These are phyloP conservation scores for Myriosclerotinia curreyana DNA, from an alignment of 2,329 filamentous ascomycete species.

Conservation along the genomic window DNA sequence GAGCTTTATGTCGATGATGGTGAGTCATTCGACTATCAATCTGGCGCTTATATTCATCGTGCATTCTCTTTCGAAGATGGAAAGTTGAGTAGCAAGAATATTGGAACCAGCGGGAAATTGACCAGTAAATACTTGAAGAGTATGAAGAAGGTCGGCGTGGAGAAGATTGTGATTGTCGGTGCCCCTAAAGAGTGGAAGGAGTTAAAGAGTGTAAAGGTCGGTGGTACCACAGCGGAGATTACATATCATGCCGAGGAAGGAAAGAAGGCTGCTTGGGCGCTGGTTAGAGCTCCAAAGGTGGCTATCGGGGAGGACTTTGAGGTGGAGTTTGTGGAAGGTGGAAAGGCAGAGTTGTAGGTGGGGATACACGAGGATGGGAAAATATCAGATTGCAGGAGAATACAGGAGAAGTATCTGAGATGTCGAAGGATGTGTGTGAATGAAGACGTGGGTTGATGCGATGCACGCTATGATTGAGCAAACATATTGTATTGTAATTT, in stretches of 20 bases:
- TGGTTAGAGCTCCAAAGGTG: constrained; percentile 61
- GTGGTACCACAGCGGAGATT: constrained; percentile 56
- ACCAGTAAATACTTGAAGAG: constrained; percentile 72
- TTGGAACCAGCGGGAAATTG: constrained; percentile 56
- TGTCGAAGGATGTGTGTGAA: neutral
- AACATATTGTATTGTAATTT: neutral
- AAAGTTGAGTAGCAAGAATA: constrained; percentile 66
- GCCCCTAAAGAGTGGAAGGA: constrained; percentile 69
- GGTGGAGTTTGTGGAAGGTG: constrained; percentile 34
- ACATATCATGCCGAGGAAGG: constrained; percentile 54
- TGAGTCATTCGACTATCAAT: constrained; percentile 83
- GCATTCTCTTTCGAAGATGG: constrained; percentile 64
- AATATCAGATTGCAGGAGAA: too few relatives aligned
- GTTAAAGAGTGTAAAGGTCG: constrained; percentile 57
- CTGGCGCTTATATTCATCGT: constrained; percentile 85
- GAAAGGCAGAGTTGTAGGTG: constrained; percentile 11
- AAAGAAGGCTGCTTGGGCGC: constrained; percentile 58
- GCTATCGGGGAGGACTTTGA: constrained; percentile 62
- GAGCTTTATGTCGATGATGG: constrained; percentile 91
- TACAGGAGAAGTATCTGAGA: neutral
- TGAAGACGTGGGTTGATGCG: too few relatives aligned
- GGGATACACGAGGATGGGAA: too few relatives aligned
- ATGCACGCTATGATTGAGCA: neutral
- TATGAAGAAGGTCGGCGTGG: constrained; percentile 75
- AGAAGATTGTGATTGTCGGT: constrained; percentile 81